Percentiles rank a stretch among this genome's conserved stretches.
phyloP scores from a whole-genome alignment of 495 filamentous ascomycete genomes.

The Neurospora africana region DNA sequence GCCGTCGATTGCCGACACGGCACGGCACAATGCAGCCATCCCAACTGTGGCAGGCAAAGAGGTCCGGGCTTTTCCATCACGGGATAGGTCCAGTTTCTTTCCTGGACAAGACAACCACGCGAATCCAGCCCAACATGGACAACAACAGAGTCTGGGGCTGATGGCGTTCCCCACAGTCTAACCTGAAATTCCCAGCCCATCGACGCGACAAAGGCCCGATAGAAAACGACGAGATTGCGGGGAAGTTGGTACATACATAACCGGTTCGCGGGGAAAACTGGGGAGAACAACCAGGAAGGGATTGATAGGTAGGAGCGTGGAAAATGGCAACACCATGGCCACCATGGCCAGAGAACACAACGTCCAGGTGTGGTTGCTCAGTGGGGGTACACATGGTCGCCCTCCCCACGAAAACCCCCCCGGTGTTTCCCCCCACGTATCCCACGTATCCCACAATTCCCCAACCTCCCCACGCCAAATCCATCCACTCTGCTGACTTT shows the following conservation, averaged over 20 bases:
- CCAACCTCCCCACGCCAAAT: not conserved
- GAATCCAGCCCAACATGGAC: not conserved
- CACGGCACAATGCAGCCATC: too few species aligned
- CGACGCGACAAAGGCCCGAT: not conserved
- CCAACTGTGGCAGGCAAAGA: too few species aligned
- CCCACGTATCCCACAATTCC: not conserved
- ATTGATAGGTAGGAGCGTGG: not conserved
- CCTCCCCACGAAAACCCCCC: not conserved
- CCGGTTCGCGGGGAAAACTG: not conserved
- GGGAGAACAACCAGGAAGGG: not conserved
- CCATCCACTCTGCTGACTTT: not conserved
- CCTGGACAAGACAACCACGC: too few species aligned
- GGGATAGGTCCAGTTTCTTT: too few species aligned
- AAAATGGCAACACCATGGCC: not conserved
- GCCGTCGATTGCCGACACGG: too few species aligned
- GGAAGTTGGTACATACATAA: not conserved
- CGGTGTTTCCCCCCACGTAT: not conserved
- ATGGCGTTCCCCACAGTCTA: not conserved
- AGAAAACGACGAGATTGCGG: not conserved
- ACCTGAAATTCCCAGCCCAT: not conserved
- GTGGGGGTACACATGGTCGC: not conserved
- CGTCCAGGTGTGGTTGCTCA: not conserved
- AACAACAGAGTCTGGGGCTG: not conserved
- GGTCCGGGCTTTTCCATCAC: too few species aligned
- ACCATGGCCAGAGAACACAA: not conserved